Conservation (phyloP, 192 early-diverging fungal species). For the Gamsiella multidivaricata region DNA sequence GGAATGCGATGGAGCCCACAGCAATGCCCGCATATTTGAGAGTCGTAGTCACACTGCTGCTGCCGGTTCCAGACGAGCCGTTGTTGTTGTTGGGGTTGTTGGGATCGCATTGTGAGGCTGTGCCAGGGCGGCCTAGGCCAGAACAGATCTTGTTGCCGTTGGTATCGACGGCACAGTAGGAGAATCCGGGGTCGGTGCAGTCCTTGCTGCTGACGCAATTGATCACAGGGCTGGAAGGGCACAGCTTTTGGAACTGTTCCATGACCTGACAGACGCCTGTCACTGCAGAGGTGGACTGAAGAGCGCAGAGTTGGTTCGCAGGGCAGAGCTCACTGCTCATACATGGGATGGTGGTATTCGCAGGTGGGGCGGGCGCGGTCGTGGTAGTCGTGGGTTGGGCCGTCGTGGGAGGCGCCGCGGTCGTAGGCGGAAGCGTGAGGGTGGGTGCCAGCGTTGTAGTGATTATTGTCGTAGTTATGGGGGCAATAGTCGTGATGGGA, state of each 20-base stretch:
- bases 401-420: too few species aligned
- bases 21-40: constrained; percentile 46
- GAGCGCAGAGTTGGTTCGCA: constrained; percentile 17
- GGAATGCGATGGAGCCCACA: constrained; percentile 15
- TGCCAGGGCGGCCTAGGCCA: constrained; percentile 20
- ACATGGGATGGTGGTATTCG: constrained; percentile 4
- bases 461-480: background rate
- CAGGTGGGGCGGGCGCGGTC: background rate
- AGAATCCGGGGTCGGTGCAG: constrained; percentile 11
- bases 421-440: too few species aligned
- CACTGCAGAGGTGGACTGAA: background rate
- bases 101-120: constrained; percentile 1
- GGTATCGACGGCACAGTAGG: background rate
- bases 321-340: background rate
- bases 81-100: too few species aligned
- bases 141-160: constrained; percentile 1
- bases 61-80: background rate
- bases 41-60: constrained; percentile 4
- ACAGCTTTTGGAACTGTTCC: background rate
- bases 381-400: background rate
- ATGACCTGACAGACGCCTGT: constrained; percentile 21
- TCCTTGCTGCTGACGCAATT: constrained; percentile 1
- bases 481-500: background rate
- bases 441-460: too few species aligned
- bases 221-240: constrained; percentile 2